These are phyloP conservation scores for Dactylis glomerata DNA, from an alignment of 176 grass and related monocot genomes.

Conservation along the genomic window DNA sequence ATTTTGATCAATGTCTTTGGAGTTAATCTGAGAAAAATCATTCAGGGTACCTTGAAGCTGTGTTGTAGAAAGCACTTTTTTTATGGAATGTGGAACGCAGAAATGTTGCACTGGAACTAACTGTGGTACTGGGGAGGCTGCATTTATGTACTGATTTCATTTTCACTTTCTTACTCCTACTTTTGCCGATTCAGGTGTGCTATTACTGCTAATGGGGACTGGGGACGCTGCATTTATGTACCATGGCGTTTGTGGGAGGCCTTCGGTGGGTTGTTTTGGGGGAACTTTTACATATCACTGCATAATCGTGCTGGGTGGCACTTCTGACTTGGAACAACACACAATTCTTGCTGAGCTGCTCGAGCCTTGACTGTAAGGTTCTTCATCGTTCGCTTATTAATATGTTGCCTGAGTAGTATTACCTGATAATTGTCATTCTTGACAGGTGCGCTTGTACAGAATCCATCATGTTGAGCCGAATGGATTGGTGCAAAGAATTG, in stretches of 20 bases:
- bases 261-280: slow-evolving; percentile 44
- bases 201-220: slow-evolving; percentile 28
- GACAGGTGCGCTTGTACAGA: slow-evolving; percentile 37
- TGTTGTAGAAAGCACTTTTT: not conserved
- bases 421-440: not conserved
- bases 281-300: slow-evolving; percentile 42
- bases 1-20: not conserved
- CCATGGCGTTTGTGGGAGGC: slow-evolving; percentile 44
- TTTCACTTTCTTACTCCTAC: too few species aligned
- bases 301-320: slow-evolving; percentile 48
- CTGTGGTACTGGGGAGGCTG: not conserved
- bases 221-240: slow-evolving; percentile 32
- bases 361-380: not conserved
- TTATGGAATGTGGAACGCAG: not conserved
- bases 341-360: not conserved
- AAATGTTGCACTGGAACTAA: not conserved
- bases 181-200: slow-evolving; percentile 28
- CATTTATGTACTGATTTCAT: too few species aligned
- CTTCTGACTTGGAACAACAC: slow-evolving; percentile 43
- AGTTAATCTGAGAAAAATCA: not conserved
- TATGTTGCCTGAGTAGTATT: not conserved
- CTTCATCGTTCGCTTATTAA: not conserved
- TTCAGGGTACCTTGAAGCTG: not conserved
- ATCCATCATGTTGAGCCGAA: slow-evolving; percentile 22
- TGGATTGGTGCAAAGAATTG: slow-evolving; percentile 56